Conservation (phyloP, 495 filamentous ascomycete genomes). For the Clohesyomyces aquaticus region DNA sequence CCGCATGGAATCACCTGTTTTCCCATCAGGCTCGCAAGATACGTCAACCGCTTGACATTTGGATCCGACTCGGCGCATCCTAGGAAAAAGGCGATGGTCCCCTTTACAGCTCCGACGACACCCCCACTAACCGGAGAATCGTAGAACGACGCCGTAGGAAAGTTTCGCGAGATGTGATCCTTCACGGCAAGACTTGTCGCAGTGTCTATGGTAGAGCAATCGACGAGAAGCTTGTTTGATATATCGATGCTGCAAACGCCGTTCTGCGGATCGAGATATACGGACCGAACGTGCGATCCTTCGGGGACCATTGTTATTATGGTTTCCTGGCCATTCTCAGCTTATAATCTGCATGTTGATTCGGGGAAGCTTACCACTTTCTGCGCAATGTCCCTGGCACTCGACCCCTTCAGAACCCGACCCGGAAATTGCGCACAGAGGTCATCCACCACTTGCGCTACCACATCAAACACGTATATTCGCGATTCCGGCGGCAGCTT, state of each 20-base stretch:
- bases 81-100: slow-evolving; percentile 56
- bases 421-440: slow-evolving; percentile 42
- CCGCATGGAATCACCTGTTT: slow-evolving; percentile 57
- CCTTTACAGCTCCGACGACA: slow-evolving; percentile 53
- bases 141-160: slow-evolving; percentile 48
- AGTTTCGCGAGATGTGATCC: slow-evolving; percentile 41
- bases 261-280: slow-evolving; percentile 46
- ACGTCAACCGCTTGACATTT: slow-evolving; percentile 42
- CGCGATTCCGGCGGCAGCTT: slow-evolving; percentile 45
- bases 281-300: slow-evolving; percentile 47
- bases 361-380: slow-evolving; percentile 46
- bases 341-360: neutral
- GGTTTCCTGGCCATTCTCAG: slow-evolving; percentile 38
- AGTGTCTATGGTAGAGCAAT: slow-evolving; percentile 55
- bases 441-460: slow-evolving; percentile 43
- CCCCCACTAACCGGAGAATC: slow-evolving; percentile 55
- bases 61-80: slow-evolving; percentile 48
- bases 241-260: slow-evolving; percentile 47
- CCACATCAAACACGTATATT: slow-evolving; percentile 52
- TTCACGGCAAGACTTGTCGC: slow-evolving; percentile 49
- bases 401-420: slow-evolving; percentile 40
- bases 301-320: slow-evolving; percentile 50
- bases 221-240: slow-evolving; percentile 47
- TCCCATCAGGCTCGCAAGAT: slow-evolving; percentile 54
- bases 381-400: slow-evolving; percentile 51